Conservation (phyloP, 768 basidiomycete species). For the Thelephora ganbajun region DNA sequence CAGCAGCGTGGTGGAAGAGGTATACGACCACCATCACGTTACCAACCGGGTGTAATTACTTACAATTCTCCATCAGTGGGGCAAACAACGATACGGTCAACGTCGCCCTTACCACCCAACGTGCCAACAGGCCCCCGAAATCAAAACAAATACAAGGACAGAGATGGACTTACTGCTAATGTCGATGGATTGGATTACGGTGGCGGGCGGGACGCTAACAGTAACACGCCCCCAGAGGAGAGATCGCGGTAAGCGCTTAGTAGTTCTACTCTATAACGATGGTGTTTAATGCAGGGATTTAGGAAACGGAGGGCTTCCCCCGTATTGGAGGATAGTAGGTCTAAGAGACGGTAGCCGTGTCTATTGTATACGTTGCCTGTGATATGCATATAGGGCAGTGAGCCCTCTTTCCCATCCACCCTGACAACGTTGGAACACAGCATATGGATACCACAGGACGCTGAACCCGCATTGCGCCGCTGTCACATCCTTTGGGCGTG, state of each 20-base stretch:
- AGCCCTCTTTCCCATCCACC: no score
- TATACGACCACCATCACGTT: conserved; percentile 14
- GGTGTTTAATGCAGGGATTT: conserved; percentile 2
- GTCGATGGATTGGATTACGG: conserved; percentile 87
- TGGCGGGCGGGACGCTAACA: conserved; percentile 23
- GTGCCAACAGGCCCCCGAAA: conserved; percentile 83
- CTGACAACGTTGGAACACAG: no score
- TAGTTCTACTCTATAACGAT: conserved; percentile 4
- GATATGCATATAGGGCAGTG: no score
- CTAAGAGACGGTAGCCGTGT: conserved; percentile 42
- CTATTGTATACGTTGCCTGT: no score
- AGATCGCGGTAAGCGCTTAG: conserved; percentile 26
- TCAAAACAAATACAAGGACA: conserved; percentile 83
- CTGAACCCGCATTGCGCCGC: no score
- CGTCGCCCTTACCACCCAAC: conserved; percentile 74
- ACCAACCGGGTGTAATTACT: background rate
- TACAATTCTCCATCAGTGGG: background rate
- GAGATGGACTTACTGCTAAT: conserved; percentile 72
- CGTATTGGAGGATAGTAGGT: conserved; percentile 51
- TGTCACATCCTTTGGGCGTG: no score
- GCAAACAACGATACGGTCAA: conserved; percentile 48
- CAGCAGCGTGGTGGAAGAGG: conserved; percentile 28
- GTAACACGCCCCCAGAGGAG: conserved; percentile 23
- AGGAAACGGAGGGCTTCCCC: conserved; percentile 70
- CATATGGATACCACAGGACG: no score